Conservation (phyloP, 257 asterid genomes). For the Solanum phureja region DNA sequence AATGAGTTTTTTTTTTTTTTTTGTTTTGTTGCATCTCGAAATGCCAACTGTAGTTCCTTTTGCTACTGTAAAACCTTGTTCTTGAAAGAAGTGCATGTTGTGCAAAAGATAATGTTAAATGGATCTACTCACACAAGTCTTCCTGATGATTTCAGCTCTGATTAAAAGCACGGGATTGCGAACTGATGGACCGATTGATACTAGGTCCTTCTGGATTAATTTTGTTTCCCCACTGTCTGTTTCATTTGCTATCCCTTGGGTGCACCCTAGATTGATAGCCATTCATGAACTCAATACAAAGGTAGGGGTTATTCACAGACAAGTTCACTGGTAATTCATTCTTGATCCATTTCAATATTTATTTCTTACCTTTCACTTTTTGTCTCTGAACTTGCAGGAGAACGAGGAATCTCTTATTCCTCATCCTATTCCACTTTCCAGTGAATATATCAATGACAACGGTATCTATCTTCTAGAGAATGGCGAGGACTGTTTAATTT, state of each 20-base stretch:
- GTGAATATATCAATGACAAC: constrained; percentile 57
- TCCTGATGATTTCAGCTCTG: constrained; percentile 41
- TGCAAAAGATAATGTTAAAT: not conserved
- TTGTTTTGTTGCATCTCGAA: not conserved
- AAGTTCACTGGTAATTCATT: not conserved
- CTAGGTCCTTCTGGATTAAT: constrained; percentile 84
- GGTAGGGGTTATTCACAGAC: constrained; percentile 18
- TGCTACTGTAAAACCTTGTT: not conserved
- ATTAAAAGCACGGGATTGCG: constrained; percentile 78
- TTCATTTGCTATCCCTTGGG: constrained; percentile 73
- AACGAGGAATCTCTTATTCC: constrained; percentile 55
- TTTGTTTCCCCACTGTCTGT: constrained; percentile 66
- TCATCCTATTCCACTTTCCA: constrained; percentile 59
- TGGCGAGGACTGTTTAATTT: constrained; percentile 83
- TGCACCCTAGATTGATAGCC: constrained; percentile 82
- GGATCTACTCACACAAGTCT: not conserved
- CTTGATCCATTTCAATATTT: not conserved
- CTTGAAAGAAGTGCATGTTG: not conserved
- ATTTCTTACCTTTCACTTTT: not conserved
- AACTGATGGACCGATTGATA: constrained; percentile 75
- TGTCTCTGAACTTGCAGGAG: constrained; percentile 41
- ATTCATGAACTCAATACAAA: constrained; percentile 69
- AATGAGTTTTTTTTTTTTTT: not conserved
- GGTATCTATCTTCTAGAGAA: constrained; percentile 94
- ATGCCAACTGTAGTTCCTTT: not conserved